These are phyloP conservation scores for Calvatia gigantea DNA, from an alignment of 768 basidiomycete species.

Conservation along the genomic window DNA sequence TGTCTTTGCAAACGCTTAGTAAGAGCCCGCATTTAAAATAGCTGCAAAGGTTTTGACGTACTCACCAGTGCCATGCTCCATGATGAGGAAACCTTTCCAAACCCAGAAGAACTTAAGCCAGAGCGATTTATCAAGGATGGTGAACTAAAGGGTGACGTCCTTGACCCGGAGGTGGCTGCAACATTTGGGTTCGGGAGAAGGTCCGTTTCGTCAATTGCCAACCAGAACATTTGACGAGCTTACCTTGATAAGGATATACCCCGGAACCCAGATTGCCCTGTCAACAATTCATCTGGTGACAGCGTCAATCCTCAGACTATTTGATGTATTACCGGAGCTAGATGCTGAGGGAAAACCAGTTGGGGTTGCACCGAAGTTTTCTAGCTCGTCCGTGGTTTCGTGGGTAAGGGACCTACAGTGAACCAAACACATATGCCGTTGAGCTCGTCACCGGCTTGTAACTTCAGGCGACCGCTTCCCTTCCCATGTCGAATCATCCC, in stretches of 20 bases:
- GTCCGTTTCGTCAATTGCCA: slow-evolving; percentile 8
- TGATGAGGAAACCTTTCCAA: slow-evolving; percentile 15
- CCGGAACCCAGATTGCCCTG: slow-evolving; percentile 1
- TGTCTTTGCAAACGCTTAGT: slow-evolving; percentile 12
- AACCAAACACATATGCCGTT: neutral
- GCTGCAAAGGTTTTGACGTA: neutral
- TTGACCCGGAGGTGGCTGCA: slow-evolving; percentile 18
- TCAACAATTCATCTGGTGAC: neutral
- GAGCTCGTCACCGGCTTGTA: too few relatives aligned
- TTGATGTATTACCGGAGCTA: slow-evolving; percentile 15
- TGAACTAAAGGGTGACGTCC: slow-evolving; percentile 20
- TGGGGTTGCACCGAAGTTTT: neutral
- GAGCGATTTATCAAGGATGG: slow-evolving; percentile 19
- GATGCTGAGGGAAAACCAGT: slow-evolving; percentile 6
- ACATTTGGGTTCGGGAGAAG: slow-evolving; percentile 31
- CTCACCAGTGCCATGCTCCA: slow-evolving; percentile 19
- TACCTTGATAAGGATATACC: slow-evolving; percentile 4
- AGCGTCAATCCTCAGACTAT: slow-evolving; percentile 12
- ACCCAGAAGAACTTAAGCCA: slow-evolving; percentile 18
- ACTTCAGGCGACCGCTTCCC: neutral
- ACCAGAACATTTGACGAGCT: neutral
- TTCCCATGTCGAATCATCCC: slow-evolving; percentile 1
- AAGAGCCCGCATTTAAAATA: neutral
- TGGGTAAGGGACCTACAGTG: neutral
- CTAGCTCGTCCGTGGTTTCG: neutral